Evolutionary conservation across 2,329 filamentous ascomycete genomes (phyloP).

Genomic region (Dendryphion nanum): DNA sequence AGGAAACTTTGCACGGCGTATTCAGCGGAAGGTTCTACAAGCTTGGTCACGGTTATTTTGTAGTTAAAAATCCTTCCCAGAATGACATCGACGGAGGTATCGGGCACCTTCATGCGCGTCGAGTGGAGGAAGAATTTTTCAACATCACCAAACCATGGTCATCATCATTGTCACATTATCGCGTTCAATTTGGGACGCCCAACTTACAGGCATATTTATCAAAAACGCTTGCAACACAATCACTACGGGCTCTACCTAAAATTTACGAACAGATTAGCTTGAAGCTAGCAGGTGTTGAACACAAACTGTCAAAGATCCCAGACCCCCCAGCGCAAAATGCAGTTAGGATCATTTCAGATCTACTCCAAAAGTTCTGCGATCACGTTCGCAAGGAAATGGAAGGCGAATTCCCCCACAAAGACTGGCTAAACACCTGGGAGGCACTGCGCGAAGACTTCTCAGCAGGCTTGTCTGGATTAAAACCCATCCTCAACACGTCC

Average conservation of each 20-base stretch:
- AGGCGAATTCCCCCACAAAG: slow-evolving; percentile 44
- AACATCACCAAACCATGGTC: slow-evolving; percentile 44
- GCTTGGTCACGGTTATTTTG: slow-evolving; percentile 75
- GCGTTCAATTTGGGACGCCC: slow-evolving; percentile 51
- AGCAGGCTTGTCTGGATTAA: not conserved
- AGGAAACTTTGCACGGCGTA: slow-evolving; percentile 60
- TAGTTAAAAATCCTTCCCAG: slow-evolving; percentile 63
- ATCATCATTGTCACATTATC: slow-evolving; percentile 37
- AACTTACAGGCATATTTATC: slow-evolving; percentile 52
- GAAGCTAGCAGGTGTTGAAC: slow-evolving; percentile 53
- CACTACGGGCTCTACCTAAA: slow-evolving; percentile 35
- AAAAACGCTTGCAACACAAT: slow-evolving; percentile 48
- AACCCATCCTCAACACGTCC: not conserved
- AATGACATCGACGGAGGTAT: slow-evolving; percentile 47
- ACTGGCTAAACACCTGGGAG: slow-evolving; percentile 45
- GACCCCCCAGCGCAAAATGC: slow-evolving; percentile 66
- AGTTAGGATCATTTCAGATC: slow-evolving; percentile 61
- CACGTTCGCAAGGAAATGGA: slow-evolving; percentile 55
- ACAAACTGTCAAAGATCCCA: slow-evolving; percentile 59
- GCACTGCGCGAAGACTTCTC: slow-evolving; percentile 39
- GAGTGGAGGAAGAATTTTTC: slow-evolving; percentile 55
- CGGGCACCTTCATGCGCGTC: slow-evolving; percentile 48
- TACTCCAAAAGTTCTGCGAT: slow-evolving; percentile 57
- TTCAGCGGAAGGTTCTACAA: slow-evolving; percentile 61
- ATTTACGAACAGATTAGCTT: slow-evolving; percentile 46